Conservation (phyloP, 2,329 filamentous ascomycete species). For the Pestalotiopsis sp. region DNA sequence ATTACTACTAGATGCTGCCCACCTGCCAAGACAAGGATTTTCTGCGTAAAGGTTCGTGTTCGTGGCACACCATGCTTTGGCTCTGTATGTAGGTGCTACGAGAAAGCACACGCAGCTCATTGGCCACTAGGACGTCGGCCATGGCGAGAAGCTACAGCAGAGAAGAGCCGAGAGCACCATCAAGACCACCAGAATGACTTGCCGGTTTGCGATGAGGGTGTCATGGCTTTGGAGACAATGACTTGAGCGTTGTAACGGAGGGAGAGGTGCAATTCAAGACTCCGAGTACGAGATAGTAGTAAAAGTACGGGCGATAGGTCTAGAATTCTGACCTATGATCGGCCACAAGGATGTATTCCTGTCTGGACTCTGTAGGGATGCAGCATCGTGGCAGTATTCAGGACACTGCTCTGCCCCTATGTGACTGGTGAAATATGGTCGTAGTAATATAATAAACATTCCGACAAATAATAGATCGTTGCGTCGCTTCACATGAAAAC, state of each 20-base stretch:
- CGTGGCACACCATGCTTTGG: not conserved
- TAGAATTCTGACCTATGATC: not conserved
- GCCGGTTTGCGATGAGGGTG: not conserved
- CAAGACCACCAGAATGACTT: not conserved
- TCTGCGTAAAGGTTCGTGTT: slow-evolving; percentile 5
- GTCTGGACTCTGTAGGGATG: not conserved
- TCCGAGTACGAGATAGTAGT: no score
- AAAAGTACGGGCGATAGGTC: not conserved
- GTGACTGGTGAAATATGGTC: not conserved
- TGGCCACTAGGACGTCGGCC: not conserved
- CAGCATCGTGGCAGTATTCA: not conserved
- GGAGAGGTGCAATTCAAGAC: no score
- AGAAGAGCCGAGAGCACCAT: not conserved
- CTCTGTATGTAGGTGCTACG: not conserved
- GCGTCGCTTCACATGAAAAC: not conserved
- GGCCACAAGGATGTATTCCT: not conserved
- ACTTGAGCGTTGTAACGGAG: not conserved
- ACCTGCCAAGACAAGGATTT: not conserved
- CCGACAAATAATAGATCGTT: not conserved
- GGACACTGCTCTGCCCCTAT: not conserved
- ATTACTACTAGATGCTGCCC: not conserved
- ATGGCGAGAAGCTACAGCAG: not conserved
- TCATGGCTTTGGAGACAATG: not conserved
- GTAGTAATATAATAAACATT: not conserved
- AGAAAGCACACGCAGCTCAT: not conserved